Evolutionary conservation across 495 filamentous ascomycete species (phyloP).

Genomic region (Hypoxylon rickii): DNA sequence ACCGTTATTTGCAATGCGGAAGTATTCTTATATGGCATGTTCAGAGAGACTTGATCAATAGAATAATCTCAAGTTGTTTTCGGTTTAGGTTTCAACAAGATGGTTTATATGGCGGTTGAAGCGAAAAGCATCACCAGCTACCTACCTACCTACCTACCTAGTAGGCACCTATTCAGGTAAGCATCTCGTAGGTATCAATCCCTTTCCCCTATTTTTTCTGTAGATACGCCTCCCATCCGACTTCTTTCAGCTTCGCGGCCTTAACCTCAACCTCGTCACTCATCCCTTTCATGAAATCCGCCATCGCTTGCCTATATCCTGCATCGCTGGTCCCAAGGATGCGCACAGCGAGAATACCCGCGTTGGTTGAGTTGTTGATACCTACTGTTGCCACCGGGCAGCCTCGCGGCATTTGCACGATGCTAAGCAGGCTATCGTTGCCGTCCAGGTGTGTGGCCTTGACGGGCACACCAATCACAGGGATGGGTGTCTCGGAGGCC

Average conservation of each 20-base stretch:
- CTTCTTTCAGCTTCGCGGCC: constrained; percentile 64
- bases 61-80: too few relatives aligned
- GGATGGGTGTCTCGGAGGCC: constrained; percentile 81
- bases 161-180: too few relatives aligned
- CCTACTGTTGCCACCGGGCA: constrained; percentile 62
- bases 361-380: constrained; percentile 93
- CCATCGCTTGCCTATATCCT: constrained; percentile 62
- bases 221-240: constrained; percentile 73
- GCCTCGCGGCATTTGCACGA: constrained; percentile 83
- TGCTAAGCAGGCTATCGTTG: constrained; percentile 84
- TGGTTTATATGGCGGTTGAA: too few relatives aligned
- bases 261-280: constrained; percentile 69
- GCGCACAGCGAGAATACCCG: constrained; percentile 82
- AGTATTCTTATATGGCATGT: too few relatives aligned
- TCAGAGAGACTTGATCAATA: too few relatives aligned
- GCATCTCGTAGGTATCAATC: too few relatives aligned
- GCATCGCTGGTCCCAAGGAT: constrained; percentile 75
- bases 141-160: too few relatives aligned
- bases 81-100: too few relatives aligned
- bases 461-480: constrained; percentile 91
- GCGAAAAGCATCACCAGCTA: too few relatives aligned
- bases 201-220: constrained; percentile 22
- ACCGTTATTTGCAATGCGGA: too few relatives aligned
- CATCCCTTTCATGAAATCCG: constrained; percentile 65
- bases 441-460: constrained; percentile 87